Base-by-base conservation (phyloP, 148 eudicot species). In the Fagopyrum esculentum region DNA sequence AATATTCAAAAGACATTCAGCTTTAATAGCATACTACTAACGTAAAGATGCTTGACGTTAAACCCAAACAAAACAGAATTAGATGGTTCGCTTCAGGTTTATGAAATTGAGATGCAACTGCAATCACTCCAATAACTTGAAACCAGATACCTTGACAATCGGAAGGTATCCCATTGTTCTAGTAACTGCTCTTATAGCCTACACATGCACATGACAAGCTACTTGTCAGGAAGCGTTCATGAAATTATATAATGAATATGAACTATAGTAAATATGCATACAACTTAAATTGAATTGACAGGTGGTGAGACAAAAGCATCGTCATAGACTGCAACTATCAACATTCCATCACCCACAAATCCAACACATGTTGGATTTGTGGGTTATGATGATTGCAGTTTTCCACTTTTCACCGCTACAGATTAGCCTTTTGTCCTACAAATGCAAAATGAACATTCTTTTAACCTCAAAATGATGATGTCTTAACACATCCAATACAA, bases 101-200 rank as follows among this genome's bases (percentile, higher is more conserved):
- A 16, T 6, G 9, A 71, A 17, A 46, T 46, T 17, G 15, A 46
- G n/a, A 71, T 71, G n/a, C 19, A 43, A 15, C 40, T 5, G 8
- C 3, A 63, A 70, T 47, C 74, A 45, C 74, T 71, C 19, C 52
- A 71, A 46, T 17, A 71, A 40, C 74, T 71, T 49, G 51, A 26
- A 68, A 71, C 54, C 15, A 10, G 19, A 15, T 88, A 94, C 98
- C 98, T 77, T 95, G 75, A 95, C 96, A 82, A 95, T 95, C 74
- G 92, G 85, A 74, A 95, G 93, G 83, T 97, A 95, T 77, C 98
- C 98, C 85, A 81, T 81, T 63, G 87, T 80, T 74, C 97, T 97
- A 68, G 98, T 95, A 50, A 95, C 98, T 82, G 96, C 96, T 84
- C 98, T 87, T 22, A 95, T 90, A 50, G 97, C 98, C 98, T 94